Evolutionary conservation across 2,329 filamentous ascomycete genomes (phyloP).

Genomic region (Elsinoe perseae): DNA sequence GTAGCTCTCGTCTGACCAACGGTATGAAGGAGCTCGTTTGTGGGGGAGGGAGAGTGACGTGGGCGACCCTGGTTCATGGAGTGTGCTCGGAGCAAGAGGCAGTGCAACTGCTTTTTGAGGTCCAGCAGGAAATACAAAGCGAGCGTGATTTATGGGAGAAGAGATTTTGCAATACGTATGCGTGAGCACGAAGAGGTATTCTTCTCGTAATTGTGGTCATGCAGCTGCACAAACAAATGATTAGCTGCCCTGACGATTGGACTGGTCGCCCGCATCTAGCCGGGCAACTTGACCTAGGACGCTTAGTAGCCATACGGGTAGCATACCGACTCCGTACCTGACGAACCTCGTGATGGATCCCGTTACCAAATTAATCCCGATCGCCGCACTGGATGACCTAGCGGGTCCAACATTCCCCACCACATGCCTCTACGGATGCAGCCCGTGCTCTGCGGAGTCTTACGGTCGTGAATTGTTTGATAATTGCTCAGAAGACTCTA

Average conservation of each 20-base stretch:
- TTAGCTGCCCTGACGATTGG: background rate
- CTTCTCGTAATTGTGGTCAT: background rate
- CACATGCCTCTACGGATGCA: background rate
- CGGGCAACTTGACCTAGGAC: background rate
- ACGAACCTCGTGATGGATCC: conserved; percentile 12
- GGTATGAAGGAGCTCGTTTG: background rate
- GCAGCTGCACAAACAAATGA: conserved; percentile 7
- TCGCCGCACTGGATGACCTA: background rate
- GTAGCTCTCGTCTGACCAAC: conserved; percentile 7
- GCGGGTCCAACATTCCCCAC: background rate
- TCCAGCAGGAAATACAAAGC: background rate
- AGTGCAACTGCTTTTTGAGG: background rate
- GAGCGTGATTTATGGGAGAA: conserved; percentile 5
- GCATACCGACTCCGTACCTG: conserved; percentile 1
- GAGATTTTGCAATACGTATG: background rate
- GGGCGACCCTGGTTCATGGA: background rate
- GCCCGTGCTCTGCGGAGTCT: background rate
- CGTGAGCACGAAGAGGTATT: background rate
- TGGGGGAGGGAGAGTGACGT: background rate
- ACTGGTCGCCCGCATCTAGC: conserved; percentile 10
- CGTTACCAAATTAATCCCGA: conserved; percentile 13
- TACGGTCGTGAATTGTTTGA: background rate
- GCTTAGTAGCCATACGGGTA: background rate
- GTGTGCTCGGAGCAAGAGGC: background rate
- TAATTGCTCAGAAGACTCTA: background rate